Conservation (phyloP, 345 rosid species). For the Barbarea vulgaris region DNA sequence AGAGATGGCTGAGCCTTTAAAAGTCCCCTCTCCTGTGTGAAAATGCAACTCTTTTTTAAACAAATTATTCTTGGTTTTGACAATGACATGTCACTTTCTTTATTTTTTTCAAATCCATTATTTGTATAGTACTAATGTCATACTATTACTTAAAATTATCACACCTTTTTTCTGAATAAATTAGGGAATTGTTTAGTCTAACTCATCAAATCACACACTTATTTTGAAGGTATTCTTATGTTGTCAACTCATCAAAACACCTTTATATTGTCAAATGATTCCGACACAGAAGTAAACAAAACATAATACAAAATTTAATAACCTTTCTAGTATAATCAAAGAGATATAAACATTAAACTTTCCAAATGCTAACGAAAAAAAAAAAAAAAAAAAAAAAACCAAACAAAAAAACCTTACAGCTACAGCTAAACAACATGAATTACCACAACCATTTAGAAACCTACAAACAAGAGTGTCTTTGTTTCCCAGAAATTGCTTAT, state of each 20-base stretch:
- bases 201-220: background rate
- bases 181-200: background rate
- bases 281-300: background rate
- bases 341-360: conserved; percentile 25
- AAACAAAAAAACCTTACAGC: conserved; percentile 15
- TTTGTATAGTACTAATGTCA: background rate
- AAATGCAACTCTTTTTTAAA: background rate
- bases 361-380: conserved; percentile 6
- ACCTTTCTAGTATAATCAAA: conserved; percentile 4
- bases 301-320: background rate
- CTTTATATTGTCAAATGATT: conserved; percentile 7
- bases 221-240: background rate
- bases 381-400: too few species aligned
- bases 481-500: conserved; percentile 33
- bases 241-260: background rate
- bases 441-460: conserved; percentile 26
- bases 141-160: background rate
- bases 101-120: background rate
- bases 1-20: conserved; percentile 20
- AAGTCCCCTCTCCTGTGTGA: background rate
- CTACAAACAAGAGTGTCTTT: conserved; percentile 23
- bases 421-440: conserved; percentile 32
- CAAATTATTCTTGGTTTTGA: conserved; percentile 34
- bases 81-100: conserved; percentile 4
- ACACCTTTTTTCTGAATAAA: background rate